Conservation (phyloP, 2,329 filamentous ascomycete species). For the Didymella lethalis region DNA sequence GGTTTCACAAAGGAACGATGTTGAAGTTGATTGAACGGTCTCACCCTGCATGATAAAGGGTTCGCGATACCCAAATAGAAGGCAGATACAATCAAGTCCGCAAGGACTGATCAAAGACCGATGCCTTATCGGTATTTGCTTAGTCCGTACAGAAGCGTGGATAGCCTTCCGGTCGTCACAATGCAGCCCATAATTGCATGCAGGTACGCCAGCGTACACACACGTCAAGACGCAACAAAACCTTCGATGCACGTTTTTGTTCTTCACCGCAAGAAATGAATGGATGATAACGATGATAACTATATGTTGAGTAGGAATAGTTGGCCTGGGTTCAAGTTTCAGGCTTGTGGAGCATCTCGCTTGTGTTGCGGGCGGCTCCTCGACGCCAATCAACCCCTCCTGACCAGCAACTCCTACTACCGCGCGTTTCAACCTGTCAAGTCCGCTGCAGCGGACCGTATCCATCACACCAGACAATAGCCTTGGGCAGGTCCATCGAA, state of each 20-base stretch:
- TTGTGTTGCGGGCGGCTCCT: constrained; percentile 12
- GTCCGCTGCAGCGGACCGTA: constrained; percentile 25
- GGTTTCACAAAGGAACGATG: constrained; percentile 1
- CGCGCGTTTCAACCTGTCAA: constrained; percentile 28
- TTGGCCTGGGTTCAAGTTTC: constrained; percentile 14
- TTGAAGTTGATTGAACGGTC: not conserved
- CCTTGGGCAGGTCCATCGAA: constrained; percentile 17
- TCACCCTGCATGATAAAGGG: not conserved
- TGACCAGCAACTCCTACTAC: constrained; percentile 19
- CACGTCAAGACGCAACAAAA: constrained; percentile 7
- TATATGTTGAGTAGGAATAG: constrained; percentile 14
- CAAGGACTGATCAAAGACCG: no score
- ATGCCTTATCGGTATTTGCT: not conserved
- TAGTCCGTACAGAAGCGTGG: not conserved
- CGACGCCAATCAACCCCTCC: constrained; percentile 18
- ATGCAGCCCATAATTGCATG: not conserved
- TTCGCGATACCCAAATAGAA: not conserved
- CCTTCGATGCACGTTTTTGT: constrained; percentile 1
- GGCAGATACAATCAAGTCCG: no score
- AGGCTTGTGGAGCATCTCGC: constrained; percentile 16
- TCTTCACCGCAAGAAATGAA: not conserved
- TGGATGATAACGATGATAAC: constrained; percentile 8
- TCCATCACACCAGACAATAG: constrained; percentile 8
- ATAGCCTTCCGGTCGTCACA: not conserved
- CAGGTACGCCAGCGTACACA: constrained; percentile 1